Conservation (phyloP, 306 rosid genomes). For the Prunus kanzakura region DNA sequence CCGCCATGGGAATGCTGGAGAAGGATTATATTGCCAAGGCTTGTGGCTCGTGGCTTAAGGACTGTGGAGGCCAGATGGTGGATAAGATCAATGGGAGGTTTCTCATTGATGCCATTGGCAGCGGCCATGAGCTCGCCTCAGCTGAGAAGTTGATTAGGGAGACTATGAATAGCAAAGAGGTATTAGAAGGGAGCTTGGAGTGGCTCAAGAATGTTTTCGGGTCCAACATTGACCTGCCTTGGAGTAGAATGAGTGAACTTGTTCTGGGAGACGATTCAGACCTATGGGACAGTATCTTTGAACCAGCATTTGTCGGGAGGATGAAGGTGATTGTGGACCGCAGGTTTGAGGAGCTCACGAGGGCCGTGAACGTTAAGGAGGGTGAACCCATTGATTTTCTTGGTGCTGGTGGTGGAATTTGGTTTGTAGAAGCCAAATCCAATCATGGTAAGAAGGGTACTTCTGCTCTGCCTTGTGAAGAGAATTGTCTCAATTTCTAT, state of each 20-base stretch:
- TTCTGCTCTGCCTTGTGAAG: slow-evolving; percentile 39
- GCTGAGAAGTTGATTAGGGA: slow-evolving; percentile 92
- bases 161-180: slow-evolving; percentile 89
- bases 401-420: slow-evolving; percentile 74
- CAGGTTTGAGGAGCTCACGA: slow-evolving; percentile 54
- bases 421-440: slow-evolving; percentile 68
- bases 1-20: slow-evolving; percentile 64
- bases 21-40: slow-evolving; percentile 65
- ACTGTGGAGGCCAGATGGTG: slow-evolving; percentile 61
- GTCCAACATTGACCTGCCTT: slow-evolving; percentile 89
- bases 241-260: slow-evolving; percentile 94
- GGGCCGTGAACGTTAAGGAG: slow-evolving; percentile 42
- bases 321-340: slow-evolving; percentile 67
- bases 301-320: slow-evolving; percentile 69
- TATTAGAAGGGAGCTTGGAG: slow-evolving; percentile 80
- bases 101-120: slow-evolving; percentile 64
- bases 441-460: slow-evolving; percentile 39
- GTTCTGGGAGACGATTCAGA: slow-evolving; percentile 86
- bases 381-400: slow-evolving; percentile 39
- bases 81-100: slow-evolving; percentile 66
- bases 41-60: slow-evolving; percentile 72
- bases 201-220: slow-evolving; percentile 97
- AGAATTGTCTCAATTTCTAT: slow-evolving; percentile 79
- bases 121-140: slow-evolving; percentile 71
- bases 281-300: slow-evolving; percentile 94